Evolutionary conservation across 257 asterid genomes (phyloP).

Genomic region (Thymus quinquecostatus): DNA sequence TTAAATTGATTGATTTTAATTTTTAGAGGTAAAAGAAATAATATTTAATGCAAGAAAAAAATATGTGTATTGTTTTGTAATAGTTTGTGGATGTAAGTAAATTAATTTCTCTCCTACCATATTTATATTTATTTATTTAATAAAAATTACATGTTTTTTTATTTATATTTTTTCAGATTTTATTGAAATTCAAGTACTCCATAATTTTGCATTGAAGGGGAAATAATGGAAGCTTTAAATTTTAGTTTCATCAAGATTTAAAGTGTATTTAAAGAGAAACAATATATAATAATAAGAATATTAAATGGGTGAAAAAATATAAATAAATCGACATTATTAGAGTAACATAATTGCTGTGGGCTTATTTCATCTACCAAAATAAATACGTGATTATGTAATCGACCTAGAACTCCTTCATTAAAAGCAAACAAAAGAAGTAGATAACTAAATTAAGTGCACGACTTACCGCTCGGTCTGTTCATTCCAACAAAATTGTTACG

Average conservation of each 20-base stretch:
- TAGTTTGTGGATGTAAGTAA: background rate
- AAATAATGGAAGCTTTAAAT: slow-evolving; percentile 1
- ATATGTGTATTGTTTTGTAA: background rate
- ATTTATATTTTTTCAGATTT: no score
- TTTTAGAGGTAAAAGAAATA: background rate
- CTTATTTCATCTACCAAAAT: slow-evolving; percentile 31
- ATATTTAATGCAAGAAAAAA: background rate
- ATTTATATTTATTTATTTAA: no score
- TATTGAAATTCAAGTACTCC: no score
- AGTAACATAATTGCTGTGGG: slow-evolving; percentile 25
- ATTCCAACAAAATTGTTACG: no score
- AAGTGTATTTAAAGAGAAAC: background rate
- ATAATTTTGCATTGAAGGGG: background rate
- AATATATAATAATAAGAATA: background rate
- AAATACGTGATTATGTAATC: background rate
- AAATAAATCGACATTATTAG: background rate
- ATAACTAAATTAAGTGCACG: background rate
- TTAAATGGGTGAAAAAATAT: background rate
- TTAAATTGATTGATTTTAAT: background rate
- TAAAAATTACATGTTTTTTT: no score
- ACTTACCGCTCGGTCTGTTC: no score
- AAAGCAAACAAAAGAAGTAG: slow-evolving; percentile 6
- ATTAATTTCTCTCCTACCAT: no score
- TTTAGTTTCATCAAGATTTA: background rate
- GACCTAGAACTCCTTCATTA: slow-evolving; percentile 23